Conservation (phyloP, 306 rosid genomes). For the Crotalaria pallida region DNA sequence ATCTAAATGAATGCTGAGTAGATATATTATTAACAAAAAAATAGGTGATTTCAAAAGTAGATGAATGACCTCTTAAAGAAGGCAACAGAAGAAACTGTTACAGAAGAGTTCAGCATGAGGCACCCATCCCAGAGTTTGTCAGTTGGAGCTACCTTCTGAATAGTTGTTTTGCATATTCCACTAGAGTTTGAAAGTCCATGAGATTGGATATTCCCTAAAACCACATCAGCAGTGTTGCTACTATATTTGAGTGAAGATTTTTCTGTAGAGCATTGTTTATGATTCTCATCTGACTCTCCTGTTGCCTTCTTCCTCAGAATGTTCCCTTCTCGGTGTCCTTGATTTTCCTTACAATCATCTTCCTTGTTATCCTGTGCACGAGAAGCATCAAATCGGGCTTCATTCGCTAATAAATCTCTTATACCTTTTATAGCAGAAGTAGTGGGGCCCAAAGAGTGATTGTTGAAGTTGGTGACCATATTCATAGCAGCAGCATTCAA, state of each 20-base stretch:
- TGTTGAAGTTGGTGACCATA: background rate
- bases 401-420: background rate
- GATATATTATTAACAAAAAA: background rate
- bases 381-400: background rate
- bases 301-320: background rate
- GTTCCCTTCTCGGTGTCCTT: background rate
- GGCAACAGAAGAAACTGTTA: slow-evolving; percentile 20
- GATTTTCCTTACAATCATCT: background rate
- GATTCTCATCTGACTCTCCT: background rate
- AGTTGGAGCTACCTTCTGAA: slow-evolving; percentile 1
- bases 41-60: background rate
- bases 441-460: background rate
- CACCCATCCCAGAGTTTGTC: slow-evolving; percentile 25
- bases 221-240: background rate
- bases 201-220: background rate
- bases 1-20: background rate
- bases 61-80: slow-evolving; percentile 26
- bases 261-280: background rate
- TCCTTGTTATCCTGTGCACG: background rate
- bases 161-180: background rate
- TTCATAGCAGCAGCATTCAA: background rate
- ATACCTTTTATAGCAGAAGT: background rate
- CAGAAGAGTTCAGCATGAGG: slow-evolving; percentile 22
- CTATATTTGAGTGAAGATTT: slow-evolving; percentile 1
- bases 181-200: background rate